phyloP scores from a whole-genome alignment of 2,329 filamentous ascomycete genomes.

The Cordyceps javanica region DNA sequence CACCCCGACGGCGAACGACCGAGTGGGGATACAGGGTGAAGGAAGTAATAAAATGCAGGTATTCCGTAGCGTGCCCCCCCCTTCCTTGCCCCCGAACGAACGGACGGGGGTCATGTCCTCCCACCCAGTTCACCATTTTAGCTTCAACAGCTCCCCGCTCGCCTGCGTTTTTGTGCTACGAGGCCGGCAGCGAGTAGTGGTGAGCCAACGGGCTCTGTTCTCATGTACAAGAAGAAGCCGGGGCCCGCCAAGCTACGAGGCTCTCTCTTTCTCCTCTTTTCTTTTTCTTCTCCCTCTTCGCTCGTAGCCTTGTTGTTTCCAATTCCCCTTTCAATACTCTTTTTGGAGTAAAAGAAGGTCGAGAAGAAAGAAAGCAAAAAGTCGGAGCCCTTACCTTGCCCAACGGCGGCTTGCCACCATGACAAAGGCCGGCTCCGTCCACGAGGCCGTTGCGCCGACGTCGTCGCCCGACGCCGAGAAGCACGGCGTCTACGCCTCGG shows the following conservation, averaged over 20 bases:
- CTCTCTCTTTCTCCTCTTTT: not conserved
- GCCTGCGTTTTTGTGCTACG: not conserved
- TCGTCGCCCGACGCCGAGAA: constrained; percentile 1
- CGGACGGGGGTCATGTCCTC: not conserved
- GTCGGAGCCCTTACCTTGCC: not conserved
- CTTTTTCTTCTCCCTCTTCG: not conserved
- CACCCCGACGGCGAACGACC: not conserved
- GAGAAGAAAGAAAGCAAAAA: not conserved
- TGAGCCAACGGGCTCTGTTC: not conserved
- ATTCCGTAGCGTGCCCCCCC: not conserved
- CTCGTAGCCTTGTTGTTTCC: too few relatives aligned
- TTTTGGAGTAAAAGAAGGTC: too few relatives aligned
- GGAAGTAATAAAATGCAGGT: constrained; percentile 2
- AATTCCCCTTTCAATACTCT: too few relatives aligned
- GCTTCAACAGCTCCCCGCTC: not conserved
- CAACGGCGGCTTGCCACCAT: not conserved
- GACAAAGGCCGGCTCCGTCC: not conserved
- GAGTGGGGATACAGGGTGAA: not conserved
- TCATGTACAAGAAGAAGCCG: constrained; percentile 2
- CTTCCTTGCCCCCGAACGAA: too few relatives aligned
- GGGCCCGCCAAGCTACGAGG: not conserved
- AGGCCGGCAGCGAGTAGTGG: not conserved
- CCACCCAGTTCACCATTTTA: not conserved
- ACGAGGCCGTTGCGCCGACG: constrained; percentile 2
- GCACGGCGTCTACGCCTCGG: not conserved